Evolutionary conservation across 2,329 filamentous ascomycete genomes (phyloP), one percentile per base, ranked within the genome.

Genomic region (Diaporthe sp.): DNA sequence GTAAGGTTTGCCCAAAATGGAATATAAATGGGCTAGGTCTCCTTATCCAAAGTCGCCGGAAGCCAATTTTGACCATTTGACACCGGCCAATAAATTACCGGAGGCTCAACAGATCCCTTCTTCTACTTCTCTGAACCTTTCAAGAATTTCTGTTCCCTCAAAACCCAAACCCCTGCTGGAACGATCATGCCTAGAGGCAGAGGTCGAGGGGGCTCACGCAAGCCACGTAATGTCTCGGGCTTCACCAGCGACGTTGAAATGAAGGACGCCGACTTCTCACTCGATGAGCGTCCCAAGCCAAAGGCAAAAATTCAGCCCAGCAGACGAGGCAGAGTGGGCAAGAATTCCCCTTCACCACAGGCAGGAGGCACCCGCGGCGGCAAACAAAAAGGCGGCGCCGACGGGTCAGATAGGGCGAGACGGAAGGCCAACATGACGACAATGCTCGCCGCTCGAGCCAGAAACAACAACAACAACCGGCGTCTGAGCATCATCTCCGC

Each of bases 261-360:
- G 58, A 40, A 33, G 4, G 50, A 45, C 40, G 38, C 30, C 22
- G 38, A 38, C 25, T 8, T 45, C 8, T 12, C n/a, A 17, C 42
- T 52, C n/a, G 54, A 40, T 6, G 33, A 61, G 40, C 15, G 25
- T 5, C 6, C 28, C 54, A 68, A 50, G 17, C 8, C 35, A 22
- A 54, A 45, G n/a, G 61, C 22, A 15, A 40, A 35, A 22, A 9
- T 61, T 40, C 57, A 74, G 9, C 19, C 33, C 35, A 25, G 57
- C 10, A 61, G 60, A 50, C 50, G 47, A 19, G 17, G 58, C 30
- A 42, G 71, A 50, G 57, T 70, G 25, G 71, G 28, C 33, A 73
- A 54, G 17, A 3, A 13, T 35, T 38, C 22, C 12, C 1, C 68
- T 17, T 7, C 47, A 19, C 33, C 52, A 13, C 61, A 17, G n/a